phyloP scores from a whole-genome alignment of 495 filamentous ascomycete species.

The Xylaria grammica region DNA sequence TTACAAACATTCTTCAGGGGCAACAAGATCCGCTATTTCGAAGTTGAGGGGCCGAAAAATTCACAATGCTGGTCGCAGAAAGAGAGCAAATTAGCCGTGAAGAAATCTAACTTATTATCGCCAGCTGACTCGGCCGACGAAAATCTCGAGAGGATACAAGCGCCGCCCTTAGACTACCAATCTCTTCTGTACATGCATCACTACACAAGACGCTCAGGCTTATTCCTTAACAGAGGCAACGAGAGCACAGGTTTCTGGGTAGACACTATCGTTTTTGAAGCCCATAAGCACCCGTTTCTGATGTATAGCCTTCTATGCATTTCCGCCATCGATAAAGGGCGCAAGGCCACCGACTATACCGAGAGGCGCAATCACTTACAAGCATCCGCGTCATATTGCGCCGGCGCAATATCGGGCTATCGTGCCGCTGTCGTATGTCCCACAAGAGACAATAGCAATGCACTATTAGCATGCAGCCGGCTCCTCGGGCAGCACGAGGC shows the following conservation, averaged over 20 bases:
- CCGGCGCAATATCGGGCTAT: slow-evolving; percentile 16
- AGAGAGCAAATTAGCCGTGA: not conserved
- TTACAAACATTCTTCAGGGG: slow-evolving; percentile 14
- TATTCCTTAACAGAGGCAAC: slow-evolving; percentile 11
- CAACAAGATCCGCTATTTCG: slow-evolving; percentile 18
- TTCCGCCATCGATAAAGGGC: slow-evolving; percentile 9
- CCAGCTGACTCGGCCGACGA: not conserved
- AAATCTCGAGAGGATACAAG: not conserved
- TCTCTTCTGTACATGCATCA: slow-evolving; percentile 20
- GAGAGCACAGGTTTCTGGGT: not conserved
- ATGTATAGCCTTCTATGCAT: slow-evolving; percentile 10
- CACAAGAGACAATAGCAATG: slow-evolving; percentile 15
- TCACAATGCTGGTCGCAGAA: not conserved
- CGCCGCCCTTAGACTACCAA: slow-evolving; percentile 4
- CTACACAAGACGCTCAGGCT: slow-evolving; percentile 3
- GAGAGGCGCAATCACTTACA: slow-evolving; percentile 13
- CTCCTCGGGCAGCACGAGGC: slow-evolving; percentile 13
- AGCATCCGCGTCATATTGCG: slow-evolving; percentile 11
- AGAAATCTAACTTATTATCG: not conserved
- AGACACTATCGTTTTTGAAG: not conserved
- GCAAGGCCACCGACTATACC: not conserved
- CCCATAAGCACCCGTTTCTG: slow-evolving; percentile 9
- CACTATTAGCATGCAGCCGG: slow-evolving; percentile 5
- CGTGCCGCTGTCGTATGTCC: not conserved
- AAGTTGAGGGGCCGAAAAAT: slow-evolving; percentile 10